A percentile compares a stretch with the other conserved stretches of the same genome.
phyloP scores from a whole-genome alignment of 305 asterid genomes.

The Fraxinus latifolia region DNA sequence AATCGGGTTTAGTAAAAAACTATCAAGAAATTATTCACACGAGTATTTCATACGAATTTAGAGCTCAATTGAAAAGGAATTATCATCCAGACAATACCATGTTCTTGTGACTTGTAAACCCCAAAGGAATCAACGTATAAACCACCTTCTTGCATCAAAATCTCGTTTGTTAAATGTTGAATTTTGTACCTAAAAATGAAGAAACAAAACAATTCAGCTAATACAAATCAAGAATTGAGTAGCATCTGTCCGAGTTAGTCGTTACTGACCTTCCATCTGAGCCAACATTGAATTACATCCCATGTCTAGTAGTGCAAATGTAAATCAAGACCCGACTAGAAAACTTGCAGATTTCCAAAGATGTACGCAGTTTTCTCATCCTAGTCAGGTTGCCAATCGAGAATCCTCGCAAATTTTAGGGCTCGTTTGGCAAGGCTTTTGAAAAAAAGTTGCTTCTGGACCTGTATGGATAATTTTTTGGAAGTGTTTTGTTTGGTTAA shows the following conservation, averaged over 20 bases:
- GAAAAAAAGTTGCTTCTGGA: neutral
- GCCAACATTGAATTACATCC: neutral
- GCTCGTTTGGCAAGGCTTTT: neutral
- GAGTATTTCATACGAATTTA: neutral
- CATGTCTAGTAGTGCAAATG: neutral
- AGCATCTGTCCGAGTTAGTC: neutral
- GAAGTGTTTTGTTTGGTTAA: neutral
- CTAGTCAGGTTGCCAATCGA: neutral
- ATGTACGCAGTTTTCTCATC: neutral
- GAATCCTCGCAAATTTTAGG: neutral
- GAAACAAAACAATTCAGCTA: neutral
- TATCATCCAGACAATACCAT: neutral
- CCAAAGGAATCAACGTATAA: neutral
- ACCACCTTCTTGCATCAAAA: neutral
- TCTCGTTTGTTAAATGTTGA: neutral
- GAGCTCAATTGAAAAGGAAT: neutral
- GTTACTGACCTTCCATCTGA: neutral
- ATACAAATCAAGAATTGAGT: neutral
- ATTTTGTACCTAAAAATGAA: neutral
- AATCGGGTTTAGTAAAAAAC: neutral
- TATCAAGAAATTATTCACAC: neutral
- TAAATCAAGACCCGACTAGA: neutral
- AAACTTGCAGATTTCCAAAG: neutral
- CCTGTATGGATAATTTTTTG: neutral
- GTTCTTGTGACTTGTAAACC: neutral